These are phyloP conservation scores for Dioscorea alata DNA, from an alignment of 106 monocot genomes.

Conservation along the genomic window DNA sequence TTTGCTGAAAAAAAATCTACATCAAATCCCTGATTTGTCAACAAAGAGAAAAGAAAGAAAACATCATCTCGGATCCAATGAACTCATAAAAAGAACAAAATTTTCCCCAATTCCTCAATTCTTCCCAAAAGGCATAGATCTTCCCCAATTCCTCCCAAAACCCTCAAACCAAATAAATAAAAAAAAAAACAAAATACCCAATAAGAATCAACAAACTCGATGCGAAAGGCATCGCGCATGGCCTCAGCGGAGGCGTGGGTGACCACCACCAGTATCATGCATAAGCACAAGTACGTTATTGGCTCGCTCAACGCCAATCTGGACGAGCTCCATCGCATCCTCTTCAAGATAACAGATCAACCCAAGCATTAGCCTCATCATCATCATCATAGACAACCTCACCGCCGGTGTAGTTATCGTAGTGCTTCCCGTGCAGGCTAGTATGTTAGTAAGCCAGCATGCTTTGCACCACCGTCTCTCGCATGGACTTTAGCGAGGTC, in stretches of 20 bases:
- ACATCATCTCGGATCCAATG: neutral
- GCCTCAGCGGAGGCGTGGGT: conserved; percentile 80
- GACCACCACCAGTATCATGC: conserved; percentile 78
- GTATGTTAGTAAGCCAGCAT: conserved; percentile 18
- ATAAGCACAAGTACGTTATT: conserved; percentile 69
- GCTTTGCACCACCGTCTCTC: conserved; percentile 26
- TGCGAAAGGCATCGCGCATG: conserved; percentile 53
- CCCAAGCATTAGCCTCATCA: conserved; percentile 30
- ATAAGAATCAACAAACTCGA: conserved; percentile 64
- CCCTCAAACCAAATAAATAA: neutral
- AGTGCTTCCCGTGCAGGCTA: conserved; percentile 16
- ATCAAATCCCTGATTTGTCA: too few species aligned
- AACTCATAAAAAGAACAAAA: too few species aligned
- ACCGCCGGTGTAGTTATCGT: neutral
- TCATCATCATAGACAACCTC: conserved; percentile 14
- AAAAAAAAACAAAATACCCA: conserved; percentile 16
- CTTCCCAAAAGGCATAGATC: too few species aligned
- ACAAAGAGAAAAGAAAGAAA: neutral
- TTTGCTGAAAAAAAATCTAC: too few species aligned
- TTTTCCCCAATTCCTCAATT: too few species aligned
- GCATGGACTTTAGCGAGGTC: conserved; percentile 28
- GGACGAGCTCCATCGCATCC: conserved; percentile 47
- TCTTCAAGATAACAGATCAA: conserved; percentile 54
- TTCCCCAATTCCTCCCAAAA: neutral
- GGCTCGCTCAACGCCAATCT: conserved; percentile 55